Conservation (phyloP, 768 basidiomycete species). For the Tulasnella sp. region DNA sequence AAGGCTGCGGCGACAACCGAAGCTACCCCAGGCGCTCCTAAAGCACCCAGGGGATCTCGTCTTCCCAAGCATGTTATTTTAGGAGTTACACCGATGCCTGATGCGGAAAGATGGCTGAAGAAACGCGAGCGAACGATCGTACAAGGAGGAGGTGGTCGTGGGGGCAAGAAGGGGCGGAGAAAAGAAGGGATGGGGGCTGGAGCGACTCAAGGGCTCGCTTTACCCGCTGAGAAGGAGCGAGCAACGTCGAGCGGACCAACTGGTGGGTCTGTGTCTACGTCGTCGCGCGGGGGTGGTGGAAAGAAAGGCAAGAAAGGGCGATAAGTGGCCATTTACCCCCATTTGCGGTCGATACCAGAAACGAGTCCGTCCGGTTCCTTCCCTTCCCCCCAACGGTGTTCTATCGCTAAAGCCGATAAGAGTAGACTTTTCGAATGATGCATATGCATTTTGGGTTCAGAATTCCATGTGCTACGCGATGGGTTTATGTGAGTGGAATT, state of each 20-base stretch:
- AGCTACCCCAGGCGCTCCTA: slow-evolving; percentile 38
- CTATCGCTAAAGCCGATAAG: not conserved
- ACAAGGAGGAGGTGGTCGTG: slow-evolving; percentile 27
- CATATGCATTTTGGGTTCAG: not conserved
- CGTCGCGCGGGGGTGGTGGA: slow-evolving; percentile 23
- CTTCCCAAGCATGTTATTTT: slow-evolving; percentile 71
- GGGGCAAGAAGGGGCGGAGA: slow-evolving; percentile 31
- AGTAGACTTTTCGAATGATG: not conserved
- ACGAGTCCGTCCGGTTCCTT: not conserved
- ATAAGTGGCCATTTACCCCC: slow-evolving; percentile 28
- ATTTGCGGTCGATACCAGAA: slow-evolving; percentile 3
- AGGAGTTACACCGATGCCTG: slow-evolving; percentile 75
- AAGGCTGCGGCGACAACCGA: slow-evolving; percentile 32
- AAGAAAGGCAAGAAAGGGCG: slow-evolving; percentile 30
- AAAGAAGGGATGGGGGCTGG: slow-evolving; percentile 31
- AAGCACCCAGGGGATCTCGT: slow-evolving; percentile 45
- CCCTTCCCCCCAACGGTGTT: not conserved
- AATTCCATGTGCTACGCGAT: no score
- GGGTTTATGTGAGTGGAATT: no score
- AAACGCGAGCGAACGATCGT: slow-evolving; percentile 41
- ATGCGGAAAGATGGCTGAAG: slow-evolving; percentile 86
- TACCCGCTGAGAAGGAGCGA: slow-evolving; percentile 31
- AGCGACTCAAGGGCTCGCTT: slow-evolving; percentile 25
- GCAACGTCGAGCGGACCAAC: slow-evolving; percentile 38
- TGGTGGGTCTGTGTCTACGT: slow-evolving; percentile 32